Evolutionary conservation across 352 stramenopile genomes (phyloP).

Genomic region (Blastocystis sp.): DNA sequence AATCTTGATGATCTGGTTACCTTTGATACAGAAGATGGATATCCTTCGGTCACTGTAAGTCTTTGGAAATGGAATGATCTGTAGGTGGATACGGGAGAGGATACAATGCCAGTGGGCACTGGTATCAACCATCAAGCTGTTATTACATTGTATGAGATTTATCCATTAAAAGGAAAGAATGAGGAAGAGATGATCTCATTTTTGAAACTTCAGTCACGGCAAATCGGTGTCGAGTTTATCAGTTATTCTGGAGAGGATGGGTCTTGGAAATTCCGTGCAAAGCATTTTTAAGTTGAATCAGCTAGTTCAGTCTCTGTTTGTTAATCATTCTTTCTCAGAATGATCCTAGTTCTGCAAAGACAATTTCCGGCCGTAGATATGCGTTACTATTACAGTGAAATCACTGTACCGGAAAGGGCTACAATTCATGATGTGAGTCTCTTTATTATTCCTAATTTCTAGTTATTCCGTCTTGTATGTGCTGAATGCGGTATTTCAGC

Average conservation of each 20-base stretch:
- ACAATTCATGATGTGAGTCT: background rate
- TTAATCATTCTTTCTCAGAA: background rate
- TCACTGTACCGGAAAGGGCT: background rate
- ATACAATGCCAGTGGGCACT: background rate
- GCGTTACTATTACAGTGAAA: background rate
- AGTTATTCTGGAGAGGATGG: background rate
- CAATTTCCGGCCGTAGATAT: constrained; percentile 24
- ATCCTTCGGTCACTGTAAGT: constrained; percentile 46
- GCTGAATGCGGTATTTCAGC: constrained; percentile 25
- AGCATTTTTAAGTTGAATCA: constrained; percentile 32
- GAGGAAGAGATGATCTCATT: constrained; percentile 5
- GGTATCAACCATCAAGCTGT: constrained; percentile 22
- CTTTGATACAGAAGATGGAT: constrained; percentile 73
- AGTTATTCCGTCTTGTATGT: constrained; percentile 1
- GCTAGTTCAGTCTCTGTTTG: constrained; percentile 5
- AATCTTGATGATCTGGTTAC: constrained; percentile 75
- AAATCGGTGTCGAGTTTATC: constrained; percentile 22
- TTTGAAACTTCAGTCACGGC: background rate
- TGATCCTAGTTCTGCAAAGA: constrained; percentile 19
- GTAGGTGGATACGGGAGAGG: background rate
- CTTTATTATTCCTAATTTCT: background rate
- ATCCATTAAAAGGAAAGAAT: background rate
- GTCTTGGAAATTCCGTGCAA: constrained; percentile 19
- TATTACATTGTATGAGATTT: constrained; percentile 24
- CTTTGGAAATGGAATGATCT: background rate